These are phyloP conservation scores for Celoporthe dispersa DNA, from an alignment of 2,329 filamentous ascomycete genomes.

Conservation along the genomic window DNA sequence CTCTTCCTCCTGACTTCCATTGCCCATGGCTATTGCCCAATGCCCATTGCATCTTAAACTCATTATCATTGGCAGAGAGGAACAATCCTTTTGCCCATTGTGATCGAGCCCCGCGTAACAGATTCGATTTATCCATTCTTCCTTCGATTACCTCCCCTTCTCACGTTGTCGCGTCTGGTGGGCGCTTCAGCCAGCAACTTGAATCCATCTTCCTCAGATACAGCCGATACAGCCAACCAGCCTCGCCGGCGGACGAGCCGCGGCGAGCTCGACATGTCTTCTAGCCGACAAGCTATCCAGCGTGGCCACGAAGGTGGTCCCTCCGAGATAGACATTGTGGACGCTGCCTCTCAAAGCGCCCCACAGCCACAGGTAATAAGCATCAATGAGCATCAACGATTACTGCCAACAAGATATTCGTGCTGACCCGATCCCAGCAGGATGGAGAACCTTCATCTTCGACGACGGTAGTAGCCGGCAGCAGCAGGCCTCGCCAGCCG, in stretches of 20 bases:
- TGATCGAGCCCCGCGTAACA: not conserved
- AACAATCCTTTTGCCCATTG: not conserved
- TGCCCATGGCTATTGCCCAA: not conserved
- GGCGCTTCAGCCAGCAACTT: not conserved
- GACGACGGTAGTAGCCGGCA: not conserved
- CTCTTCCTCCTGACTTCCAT: not conserved
- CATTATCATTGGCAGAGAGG: not conserved
- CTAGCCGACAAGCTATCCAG: not conserved
- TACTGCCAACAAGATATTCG: not conserved
- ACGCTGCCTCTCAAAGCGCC: not conserved
- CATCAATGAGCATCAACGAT: not conserved
- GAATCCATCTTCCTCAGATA: not conserved
- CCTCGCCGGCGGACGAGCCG: not conserved
- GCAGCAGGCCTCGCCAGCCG: not conserved
- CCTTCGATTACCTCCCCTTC: not conserved
- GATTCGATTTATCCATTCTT: not conserved
- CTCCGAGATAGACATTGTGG: not conserved
- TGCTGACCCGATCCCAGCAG: not conserved
- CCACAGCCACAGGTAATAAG: not conserved
- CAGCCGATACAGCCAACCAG: not conserved
- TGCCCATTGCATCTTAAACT: not conserved
- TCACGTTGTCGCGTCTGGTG: not conserved
- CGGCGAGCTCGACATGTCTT: not conserved
- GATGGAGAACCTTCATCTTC: not conserved
- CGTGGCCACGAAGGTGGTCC: not conserved